Base-by-base conservation (phyloP, 2,329 filamentous ascomycete species). In the Thielaviopsis populi region DNA sequence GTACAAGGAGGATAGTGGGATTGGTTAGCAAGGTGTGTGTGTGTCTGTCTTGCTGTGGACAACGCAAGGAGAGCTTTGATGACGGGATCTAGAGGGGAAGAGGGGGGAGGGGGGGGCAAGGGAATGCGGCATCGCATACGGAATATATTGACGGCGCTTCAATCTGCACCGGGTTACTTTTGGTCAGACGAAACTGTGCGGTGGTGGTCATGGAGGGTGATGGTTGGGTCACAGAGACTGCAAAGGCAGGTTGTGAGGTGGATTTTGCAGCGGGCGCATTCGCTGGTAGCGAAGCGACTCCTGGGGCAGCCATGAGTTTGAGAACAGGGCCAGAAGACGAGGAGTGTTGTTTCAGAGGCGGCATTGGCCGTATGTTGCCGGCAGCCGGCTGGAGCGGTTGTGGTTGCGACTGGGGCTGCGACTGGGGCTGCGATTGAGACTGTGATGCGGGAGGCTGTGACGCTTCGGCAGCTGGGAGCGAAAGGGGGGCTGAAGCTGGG, bases 121-220 rank as follows among this genome's bases (percentile, higher is more conserved):
- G 13, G 3, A 42, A 24, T 19, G 15, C 37, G 50, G 13, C 24
- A 8, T 56, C 60, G 60, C 79, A 68, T 71, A 86, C 83, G 67
- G 83, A 84, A 70, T 86, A 86, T 68, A 86, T 85, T 67, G 81
- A 79, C 62, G 81, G 79, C 19, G 75, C 75, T 13, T 80, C 78
- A 15, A 72, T 73, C 8, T 68, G 68, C 53, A 72, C 68, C 63
- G 69, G 27, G 53, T 37, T 56, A 13, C 8, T 37, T 37, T 73
- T 66, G 69, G 68, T 62, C 70, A 72, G 6, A 74, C 72, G 63
- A 13, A 60, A 33, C 58, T 60, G 58, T 13, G 58, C 53, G 24
- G 53, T 33, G 53, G 15, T 8, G 27, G 53, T 15, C 46, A 50
- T 60, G 4, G 58, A 40, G 3, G 27, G 22, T 30, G 58, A 6